Evolutionary conservation across 2,329 filamentous ascomycete species (phyloP).

Genomic region (Teratosphaeria pseudoeucalypti): DNA sequence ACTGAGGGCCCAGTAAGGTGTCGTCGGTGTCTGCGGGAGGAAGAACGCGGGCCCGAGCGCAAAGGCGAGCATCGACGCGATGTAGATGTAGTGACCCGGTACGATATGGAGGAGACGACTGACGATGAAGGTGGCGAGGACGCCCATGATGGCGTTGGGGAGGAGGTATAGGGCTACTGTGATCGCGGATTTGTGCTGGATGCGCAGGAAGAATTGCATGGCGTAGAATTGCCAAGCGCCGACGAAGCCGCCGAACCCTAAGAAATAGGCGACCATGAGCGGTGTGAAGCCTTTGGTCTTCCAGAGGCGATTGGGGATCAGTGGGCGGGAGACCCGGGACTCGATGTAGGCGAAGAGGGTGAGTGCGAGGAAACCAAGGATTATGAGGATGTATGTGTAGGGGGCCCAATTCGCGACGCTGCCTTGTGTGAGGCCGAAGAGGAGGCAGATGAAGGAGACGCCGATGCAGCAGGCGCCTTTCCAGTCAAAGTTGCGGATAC

Average conservation of each 20-base stretch:
- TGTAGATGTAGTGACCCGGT: constrained; percentile 38
- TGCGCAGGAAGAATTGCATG: constrained; percentile 29
- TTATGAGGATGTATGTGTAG: constrained; percentile 28
- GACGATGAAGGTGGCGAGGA: constrained; percentile 38
- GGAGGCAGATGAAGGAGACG: constrained; percentile 23
- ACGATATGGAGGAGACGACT: constrained; percentile 36
- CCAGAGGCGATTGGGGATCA: constrained; percentile 31
- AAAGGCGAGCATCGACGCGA: constrained; percentile 32
- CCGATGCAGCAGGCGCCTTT: constrained; percentile 21
- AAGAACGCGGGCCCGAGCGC: constrained; percentile 32
- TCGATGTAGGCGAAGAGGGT: constrained; percentile 25
- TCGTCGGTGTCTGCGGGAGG: constrained; percentile 30
- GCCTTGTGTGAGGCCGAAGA: constrained; percentile 29
- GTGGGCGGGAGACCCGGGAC: constrained; percentile 21
- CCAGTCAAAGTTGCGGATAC: constrained; percentile 21
- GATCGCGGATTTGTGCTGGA: constrained; percentile 31
- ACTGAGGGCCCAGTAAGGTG: constrained; percentile 37
- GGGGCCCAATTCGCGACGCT: constrained; percentile 26
- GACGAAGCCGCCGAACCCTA: constrained; percentile 28
- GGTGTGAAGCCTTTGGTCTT: constrained; percentile 34
- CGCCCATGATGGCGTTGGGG: constrained; percentile 36
- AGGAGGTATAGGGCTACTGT: constrained; percentile 36
- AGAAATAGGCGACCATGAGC: constrained; percentile 34
- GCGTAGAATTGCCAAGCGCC: constrained; percentile 27
- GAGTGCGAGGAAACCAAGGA: constrained; percentile 23